phyloP scores from a whole-genome alignment of 2,329 filamentous ascomycete species.

The Trichoderma atrobrunneum region DNA sequence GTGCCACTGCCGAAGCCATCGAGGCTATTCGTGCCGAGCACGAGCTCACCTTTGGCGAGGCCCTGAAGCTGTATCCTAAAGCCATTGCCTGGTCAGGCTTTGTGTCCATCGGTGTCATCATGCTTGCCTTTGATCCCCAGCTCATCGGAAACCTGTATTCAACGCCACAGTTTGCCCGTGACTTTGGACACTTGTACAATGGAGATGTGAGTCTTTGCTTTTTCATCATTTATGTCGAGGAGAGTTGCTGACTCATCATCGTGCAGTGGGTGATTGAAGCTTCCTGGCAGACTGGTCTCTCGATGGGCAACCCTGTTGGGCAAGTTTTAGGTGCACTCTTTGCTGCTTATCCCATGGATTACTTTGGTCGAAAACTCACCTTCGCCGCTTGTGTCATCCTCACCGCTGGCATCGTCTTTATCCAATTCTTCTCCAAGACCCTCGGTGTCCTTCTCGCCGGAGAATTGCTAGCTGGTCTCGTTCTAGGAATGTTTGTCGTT shows the following conservation, averaged over 20 bases:
- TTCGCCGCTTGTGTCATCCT: constrained; percentile 47
- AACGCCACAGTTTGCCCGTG: constrained; percentile 54
- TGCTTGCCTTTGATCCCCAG: constrained; percentile 63
- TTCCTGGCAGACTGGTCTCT: constrained; percentile 46
- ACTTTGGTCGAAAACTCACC: constrained; percentile 42
- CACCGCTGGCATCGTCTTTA: constrained; percentile 32
- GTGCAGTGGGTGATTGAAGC: constrained; percentile 38
- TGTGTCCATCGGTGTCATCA: constrained; percentile 59
- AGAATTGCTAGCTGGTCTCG: constrained; percentile 45
- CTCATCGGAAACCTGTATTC: constrained; percentile 62
- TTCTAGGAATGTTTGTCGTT: constrained; percentile 44
- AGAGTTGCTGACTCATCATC: background rate
- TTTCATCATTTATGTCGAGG: too few species aligned
- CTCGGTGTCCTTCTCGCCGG: constrained; percentile 43
- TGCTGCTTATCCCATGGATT: constrained; percentile 44
- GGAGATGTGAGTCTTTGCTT: constrained; percentile 21
- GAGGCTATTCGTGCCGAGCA: constrained; percentile 43
- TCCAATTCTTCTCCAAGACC: constrained; percentile 34
- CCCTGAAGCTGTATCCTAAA: constrained; percentile 43
- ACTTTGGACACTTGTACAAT: constrained; percentile 53
- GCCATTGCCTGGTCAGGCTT: constrained; percentile 56
- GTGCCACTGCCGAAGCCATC: constrained; percentile 19
- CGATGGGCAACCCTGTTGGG: constrained; percentile 55
- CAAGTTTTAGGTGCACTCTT: constrained; percentile 55
- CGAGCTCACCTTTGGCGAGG: constrained; percentile 39